Evolutionary conservation across 306 rosid genomes (phyloP), one percentile per base, ranked within the genome.

Genomic region (Sesbania bispinosa): DNA sequence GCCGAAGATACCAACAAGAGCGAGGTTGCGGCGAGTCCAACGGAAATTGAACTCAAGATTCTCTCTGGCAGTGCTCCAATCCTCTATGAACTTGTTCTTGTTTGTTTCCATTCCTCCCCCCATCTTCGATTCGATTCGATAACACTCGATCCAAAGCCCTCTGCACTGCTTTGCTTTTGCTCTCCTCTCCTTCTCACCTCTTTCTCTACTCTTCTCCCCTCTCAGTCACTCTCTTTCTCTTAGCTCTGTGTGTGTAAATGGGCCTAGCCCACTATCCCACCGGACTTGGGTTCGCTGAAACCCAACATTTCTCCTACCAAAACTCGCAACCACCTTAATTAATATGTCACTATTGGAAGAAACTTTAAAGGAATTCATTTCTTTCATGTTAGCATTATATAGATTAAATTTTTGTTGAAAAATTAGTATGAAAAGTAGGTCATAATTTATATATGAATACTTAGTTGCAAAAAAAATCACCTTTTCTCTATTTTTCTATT

Each of bases 61-160:
- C 79, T 94, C 99, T 69, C 99, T 81, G 0, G 83, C 99, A 5
- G 87, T 2, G 20, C 99, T 27, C 99, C 99, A 94, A 13, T 94
- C 99, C 73, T 94, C 99, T 1, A 94, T 91, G 85, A 69, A 85
- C 69, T 10, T 89, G 90, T 94, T 94, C 90, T 94, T 94, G 76
- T 86, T 73, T 6, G 93, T 75, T 75, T 89, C 99, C 99, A 94
- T 91, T 80, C 99, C 99, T 67, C 99, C 99, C 0, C 88, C 99
- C 99, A 94, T 94, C 42, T 43, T 61, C 38, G 7, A 4, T 27
- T 5, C 10, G 2, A 14, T 51, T 68, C 52, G n/a, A 10, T 74
- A 9, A 30, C 8, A 48, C 14, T 41, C 51, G 4, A 5, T 52
- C 6, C 11, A 23, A 50, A n/a, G n/a, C n/a, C n/a, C n/a, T n/a